Evolutionary conservation across 371 early-diverging fungal genomes (phyloP).

Genomic region (Funneliformis caledonium): DNA sequence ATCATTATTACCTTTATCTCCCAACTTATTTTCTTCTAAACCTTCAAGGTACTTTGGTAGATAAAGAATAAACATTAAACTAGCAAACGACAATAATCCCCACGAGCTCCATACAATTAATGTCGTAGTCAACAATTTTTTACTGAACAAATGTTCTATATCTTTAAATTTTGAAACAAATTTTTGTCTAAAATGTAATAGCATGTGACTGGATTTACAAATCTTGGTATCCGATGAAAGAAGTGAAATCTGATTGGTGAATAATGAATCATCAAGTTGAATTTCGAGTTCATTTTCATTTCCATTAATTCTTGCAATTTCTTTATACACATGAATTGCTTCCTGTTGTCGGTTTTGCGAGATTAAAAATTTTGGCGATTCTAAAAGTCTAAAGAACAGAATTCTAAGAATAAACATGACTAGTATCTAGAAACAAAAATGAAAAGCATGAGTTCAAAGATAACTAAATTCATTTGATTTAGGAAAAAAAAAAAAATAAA

Average conservation of each 20-base stretch:
- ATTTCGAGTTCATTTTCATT: background rate
- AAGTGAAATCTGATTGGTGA: too few relatives aligned
- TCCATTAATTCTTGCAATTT: slow-evolving; percentile 70
- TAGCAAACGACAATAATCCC: slow-evolving; percentile 77
- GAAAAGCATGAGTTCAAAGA: too few relatives aligned
- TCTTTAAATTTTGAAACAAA: background rate
- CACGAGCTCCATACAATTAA: slow-evolving; percentile 77
- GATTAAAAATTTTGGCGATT: slow-evolving; percentile 82
- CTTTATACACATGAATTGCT: slow-evolving; percentile 70
- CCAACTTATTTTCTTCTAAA: background rate
- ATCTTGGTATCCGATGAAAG: too few relatives aligned
- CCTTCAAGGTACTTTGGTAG: slow-evolving; percentile 74
- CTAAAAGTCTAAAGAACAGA: slow-evolving; percentile 69
- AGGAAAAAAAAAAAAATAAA: background rate
- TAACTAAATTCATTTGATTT: background rate
- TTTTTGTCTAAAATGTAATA: background rate
- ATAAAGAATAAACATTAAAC: slow-evolving; percentile 85
- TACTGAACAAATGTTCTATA: slow-evolving; percentile 51
- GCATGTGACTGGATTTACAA: background rate
- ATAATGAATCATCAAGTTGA: slow-evolving; percentile 15
- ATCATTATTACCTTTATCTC: too few relatives aligned
- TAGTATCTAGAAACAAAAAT: slow-evolving; percentile 55
- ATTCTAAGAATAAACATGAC: slow-evolving; percentile 73
- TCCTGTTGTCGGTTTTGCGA: slow-evolving; percentile 67
- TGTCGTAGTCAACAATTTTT: slow-evolving; percentile 63